A percentile compares a stretch with the other conserved stretches of the same genome.
Conservation (phyloP, 116 monocot genomes). For the Zostera marina region DNA sequence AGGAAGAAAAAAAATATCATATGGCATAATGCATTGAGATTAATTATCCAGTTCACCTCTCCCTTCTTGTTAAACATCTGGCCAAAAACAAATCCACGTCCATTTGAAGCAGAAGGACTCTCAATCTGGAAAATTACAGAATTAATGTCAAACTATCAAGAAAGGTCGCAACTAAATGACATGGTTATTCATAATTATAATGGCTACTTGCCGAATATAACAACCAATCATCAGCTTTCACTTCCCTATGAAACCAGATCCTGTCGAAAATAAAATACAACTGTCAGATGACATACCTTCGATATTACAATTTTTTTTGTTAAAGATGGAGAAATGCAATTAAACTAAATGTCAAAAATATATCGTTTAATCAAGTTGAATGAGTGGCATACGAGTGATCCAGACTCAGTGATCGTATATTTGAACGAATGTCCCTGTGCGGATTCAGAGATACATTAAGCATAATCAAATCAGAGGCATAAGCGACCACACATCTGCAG, state of each 20-base stretch:
- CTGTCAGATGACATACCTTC: too few relatives aligned
- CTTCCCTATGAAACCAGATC: constrained; percentile 87
- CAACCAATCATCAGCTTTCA: constrained; percentile 86
- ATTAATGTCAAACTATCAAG: not conserved
- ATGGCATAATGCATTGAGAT: not conserved
- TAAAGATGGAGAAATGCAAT: too few relatives aligned
- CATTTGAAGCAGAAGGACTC: constrained; percentile 46
- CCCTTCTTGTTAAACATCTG: constrained; percentile 82
- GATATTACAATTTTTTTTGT: too few relatives aligned
- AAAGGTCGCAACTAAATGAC: not conserved
- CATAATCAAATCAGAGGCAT: constrained; percentile 32
- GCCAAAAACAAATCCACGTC: constrained; percentile 58
- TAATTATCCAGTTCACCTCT: constrained; percentile 32
- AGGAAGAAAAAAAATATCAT: not conserved
- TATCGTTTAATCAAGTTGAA: not conserved
- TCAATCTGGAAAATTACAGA: constrained; percentile 39
- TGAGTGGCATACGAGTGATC: constrained; percentile 38
- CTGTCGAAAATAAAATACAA: too few relatives aligned
- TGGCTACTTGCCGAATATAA: constrained; percentile 39
- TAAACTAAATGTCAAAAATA: too few relatives aligned
- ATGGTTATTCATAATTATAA: not conserved
- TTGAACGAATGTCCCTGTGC: constrained; percentile 18
- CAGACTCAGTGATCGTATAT: constrained; percentile 20
- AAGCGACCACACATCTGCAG: constrained; percentile 37
- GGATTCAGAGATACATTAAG: constrained; percentile 18